Evolutionary conservation across 129 eudicot species (phyloP), one percentile per base, ranked within the genome.

Genomic region (Arctium minus): DNA sequence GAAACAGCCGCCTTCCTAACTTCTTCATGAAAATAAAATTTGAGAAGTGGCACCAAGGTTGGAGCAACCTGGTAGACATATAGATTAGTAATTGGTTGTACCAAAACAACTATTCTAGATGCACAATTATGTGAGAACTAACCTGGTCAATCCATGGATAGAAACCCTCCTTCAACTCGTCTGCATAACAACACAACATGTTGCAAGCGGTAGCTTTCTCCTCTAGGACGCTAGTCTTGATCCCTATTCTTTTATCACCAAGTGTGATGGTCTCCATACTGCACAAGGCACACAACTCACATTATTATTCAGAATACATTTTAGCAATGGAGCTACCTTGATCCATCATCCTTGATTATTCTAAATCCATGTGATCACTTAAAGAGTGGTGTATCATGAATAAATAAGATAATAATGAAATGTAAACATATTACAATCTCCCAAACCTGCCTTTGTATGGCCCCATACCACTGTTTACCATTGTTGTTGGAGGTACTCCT

Each of bases 61-160:
- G 99, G 99, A 30, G 99, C 99, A 84, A 96, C 98, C 99, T 93
- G 89, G 15, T 38, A 22, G 36, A 22, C 35, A 71, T 38, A 70
- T 31, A 75, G 2, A 80, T 80, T 35, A 85, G 70, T 79, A 80
- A 7, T 46, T 50, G 3, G 6, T 27, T 40, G 18, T 27, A 64
- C 13, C 33, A 12, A 76, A 22, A 79, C 33, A 42, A 60, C 48
- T 50, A 6, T 38, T 40, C 40, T 2, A 6, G 1, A 62, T 32
- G 36, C 11, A 33, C 30, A n/a, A 7, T 5, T 67, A 30, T 17
- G 33, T 22, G 1, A 73, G 60, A 37, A 81, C 80, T 70, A 82
- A 96, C 99, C 98, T 96, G 99, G 86, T 96, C 99, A 74, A 93
- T 96, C 99, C 99, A 96, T 68, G 99, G 99, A 82, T 83, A 96